Conservation (phyloP, 345 rosid species). For the Moringa oleifera region DNA sequence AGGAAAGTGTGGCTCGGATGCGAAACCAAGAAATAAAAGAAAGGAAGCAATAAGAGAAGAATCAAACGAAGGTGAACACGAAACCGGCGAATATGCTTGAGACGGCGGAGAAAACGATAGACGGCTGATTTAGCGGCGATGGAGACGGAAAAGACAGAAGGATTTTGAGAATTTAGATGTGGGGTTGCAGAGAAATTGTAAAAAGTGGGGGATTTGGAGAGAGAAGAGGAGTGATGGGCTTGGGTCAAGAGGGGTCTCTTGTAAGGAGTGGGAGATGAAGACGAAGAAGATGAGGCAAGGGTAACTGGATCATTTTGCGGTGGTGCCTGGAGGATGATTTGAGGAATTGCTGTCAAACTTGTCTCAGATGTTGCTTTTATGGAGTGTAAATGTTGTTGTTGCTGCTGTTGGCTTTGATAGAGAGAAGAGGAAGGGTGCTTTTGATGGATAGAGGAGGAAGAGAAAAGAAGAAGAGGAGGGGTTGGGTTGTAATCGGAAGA, state of each 20-base stretch:
- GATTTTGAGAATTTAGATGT: conserved; percentile 15
- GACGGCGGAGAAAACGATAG: conserved; percentile 43
- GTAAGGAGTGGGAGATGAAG: conserved; percentile 53
- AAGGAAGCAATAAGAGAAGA: conserved; percentile 62
- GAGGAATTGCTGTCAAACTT: conserved; percentile 22
- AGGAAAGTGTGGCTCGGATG: conserved; percentile 76
- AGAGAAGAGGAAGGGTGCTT: conserved; percentile 15
- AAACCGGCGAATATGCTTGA: conserved; percentile 40
- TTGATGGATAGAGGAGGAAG: conserved; percentile 20
- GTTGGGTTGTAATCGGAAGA: conserved; percentile 93
- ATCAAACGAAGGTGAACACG: conserved; percentile 59
- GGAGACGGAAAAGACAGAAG: conserved; percentile 31
- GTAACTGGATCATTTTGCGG: conserved; percentile 41
- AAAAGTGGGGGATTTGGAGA: conserved; percentile 51
- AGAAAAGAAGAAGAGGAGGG: conserved; percentile 38
- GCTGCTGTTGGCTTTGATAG: conserved; percentile 9
- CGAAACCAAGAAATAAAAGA: conserved; percentile 73
- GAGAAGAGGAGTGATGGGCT: conserved; percentile 31
- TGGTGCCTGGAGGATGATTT: conserved; percentile 25
- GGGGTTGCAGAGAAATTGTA: conserved; percentile 37
- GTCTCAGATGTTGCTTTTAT: background rate
- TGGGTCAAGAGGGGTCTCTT: conserved; percentile 56
- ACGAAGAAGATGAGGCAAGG: conserved; percentile 34
- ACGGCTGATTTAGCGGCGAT: conserved; percentile 47
- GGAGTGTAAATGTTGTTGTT: conserved; percentile 14